These are phyloP conservation scores for Musa acuminata DNA, from an alignment of 176 grass and related monocot species.

Conservation along the genomic window DNA sequence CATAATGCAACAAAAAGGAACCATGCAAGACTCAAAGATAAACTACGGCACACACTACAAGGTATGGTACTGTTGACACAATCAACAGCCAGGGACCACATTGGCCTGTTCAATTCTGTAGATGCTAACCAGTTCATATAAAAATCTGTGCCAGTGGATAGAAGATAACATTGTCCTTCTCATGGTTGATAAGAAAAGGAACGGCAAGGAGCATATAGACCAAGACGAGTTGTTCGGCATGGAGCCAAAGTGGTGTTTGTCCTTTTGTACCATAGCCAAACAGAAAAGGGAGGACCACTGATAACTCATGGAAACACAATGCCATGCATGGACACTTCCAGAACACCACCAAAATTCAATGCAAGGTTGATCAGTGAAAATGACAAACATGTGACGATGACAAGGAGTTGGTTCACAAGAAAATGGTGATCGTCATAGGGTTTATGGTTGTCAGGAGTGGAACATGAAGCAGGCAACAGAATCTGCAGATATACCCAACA, in stretches of 20 bases:
- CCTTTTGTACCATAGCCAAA: not conserved
- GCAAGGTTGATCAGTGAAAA: not conserved
- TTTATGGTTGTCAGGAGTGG: too few species aligned
- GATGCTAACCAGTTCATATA: not conserved
- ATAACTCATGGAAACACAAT: not conserved
- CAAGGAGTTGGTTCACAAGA: too few species aligned
- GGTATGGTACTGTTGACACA: too few species aligned
- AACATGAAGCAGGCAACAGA: too few species aligned
- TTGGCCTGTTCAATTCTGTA: too few species aligned
- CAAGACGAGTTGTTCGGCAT: not conserved
- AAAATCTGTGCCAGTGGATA: not conserved
- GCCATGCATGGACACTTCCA: not conserved
- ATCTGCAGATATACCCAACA: too few species aligned
- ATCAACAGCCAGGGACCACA: too few species aligned
- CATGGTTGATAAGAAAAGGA: not conserved
- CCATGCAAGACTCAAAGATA: too few species aligned
- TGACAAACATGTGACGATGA: not conserved
- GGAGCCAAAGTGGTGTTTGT: not conserved
- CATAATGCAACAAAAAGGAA: not conserved
- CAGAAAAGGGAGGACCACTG: not conserved
- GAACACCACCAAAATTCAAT: not conserved
- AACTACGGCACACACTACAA: too few species aligned
- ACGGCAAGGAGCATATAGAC: not conserved
- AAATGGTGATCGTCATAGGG: too few species aligned
- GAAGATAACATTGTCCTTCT: not conserved